These are phyloP conservation scores for Acacia pycnantha DNA, from an alignment of 331 rosid species.

Conservation along the genomic window DNA sequence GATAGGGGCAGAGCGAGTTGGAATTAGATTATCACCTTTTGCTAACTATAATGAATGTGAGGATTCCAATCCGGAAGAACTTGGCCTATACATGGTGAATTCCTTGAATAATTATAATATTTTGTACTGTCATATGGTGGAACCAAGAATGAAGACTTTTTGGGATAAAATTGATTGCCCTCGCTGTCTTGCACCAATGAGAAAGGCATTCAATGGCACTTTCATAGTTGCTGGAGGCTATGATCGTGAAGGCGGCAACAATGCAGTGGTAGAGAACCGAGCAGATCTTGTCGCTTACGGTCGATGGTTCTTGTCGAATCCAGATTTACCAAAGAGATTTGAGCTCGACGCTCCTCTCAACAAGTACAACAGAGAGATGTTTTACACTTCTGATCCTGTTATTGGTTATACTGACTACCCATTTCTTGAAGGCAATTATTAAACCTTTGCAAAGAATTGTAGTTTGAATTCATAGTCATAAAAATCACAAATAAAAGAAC, in stretches of 20 bases:
- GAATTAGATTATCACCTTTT: conserved; percentile 76
- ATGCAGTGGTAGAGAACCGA: conserved; percentile 43
- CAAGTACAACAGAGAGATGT: conserved; percentile 52
- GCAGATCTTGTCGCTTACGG: conserved; percentile 73
- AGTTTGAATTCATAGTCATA: no score
- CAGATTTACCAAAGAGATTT: conserved; percentile 77
- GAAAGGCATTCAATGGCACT: conserved; percentile 8
- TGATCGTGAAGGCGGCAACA: conserved; percentile 53
- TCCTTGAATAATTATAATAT: conserved; percentile 26
- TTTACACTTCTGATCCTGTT: conserved; percentile 48
- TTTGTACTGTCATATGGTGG: conserved; percentile 68
- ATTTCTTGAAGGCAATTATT: conserved; percentile 40
- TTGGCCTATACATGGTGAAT: conserved; percentile 59
- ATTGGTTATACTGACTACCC: conserved; percentile 77
- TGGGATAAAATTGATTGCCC: not conserved
- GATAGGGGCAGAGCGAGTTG: conserved; percentile 77
- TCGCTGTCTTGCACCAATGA: not conserved
- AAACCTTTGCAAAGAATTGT: not conserved
- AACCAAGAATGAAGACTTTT: conserved; percentile 57
- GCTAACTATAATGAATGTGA: conserved; percentile 41
- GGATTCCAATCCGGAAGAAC: conserved; percentile 61
- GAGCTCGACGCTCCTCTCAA: conserved; percentile 62
- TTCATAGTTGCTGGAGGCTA: conserved; percentile 20
- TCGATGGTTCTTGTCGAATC: conserved; percentile 71
- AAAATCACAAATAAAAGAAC: not conserved